A percentile compares a stretch with the other conserved stretches of the same genome.
Evolutionary conservation across 2,329 filamentous ascomycete species (phyloP).

Genomic region (Fonsecaea erecta): DNA sequence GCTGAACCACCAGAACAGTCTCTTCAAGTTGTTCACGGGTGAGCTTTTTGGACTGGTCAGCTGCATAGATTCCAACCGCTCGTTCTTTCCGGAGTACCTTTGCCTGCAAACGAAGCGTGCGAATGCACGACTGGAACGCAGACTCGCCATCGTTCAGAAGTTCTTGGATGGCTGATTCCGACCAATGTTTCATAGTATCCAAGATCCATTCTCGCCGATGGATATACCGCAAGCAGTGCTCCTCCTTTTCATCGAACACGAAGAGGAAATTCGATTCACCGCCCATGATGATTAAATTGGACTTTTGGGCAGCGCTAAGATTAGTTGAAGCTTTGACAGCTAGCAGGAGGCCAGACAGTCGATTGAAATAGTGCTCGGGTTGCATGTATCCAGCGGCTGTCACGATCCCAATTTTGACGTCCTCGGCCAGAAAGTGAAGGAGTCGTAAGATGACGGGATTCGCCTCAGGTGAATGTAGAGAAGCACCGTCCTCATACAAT

Average conservation of each 20-base stretch:
- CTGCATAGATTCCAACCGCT: slow-evolving; percentile 76
- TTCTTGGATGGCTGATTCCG: slow-evolving; percentile 70
- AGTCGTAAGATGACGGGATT: slow-evolving; percentile 77
- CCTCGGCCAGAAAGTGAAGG: slow-evolving; percentile 72
- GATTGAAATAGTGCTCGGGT: slow-evolving; percentile 80
- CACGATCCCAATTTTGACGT: slow-evolving; percentile 89
- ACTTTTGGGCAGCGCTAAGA: slow-evolving; percentile 69
- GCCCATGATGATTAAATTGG: slow-evolving; percentile 87
- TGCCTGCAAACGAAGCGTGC: slow-evolving; percentile 74
- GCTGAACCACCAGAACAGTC: slow-evolving; percentile 91
- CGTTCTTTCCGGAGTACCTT: slow-evolving; percentile 84
- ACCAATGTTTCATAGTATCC: slow-evolving; percentile 58
- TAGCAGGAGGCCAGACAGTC: slow-evolving; percentile 84
- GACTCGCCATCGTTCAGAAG: slow-evolving; percentile 89
- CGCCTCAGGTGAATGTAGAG: slow-evolving; percentile 63
- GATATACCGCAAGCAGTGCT: slow-evolving; percentile 70
- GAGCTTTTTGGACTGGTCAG: slow-evolving; percentile 66
- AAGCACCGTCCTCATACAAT: slow-evolving; percentile 87
- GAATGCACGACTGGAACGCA: slow-evolving; percentile 79
- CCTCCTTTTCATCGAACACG: slow-evolving; percentile 68
- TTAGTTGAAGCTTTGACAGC: slow-evolving; percentile 67
- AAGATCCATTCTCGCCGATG: slow-evolving; percentile 63
- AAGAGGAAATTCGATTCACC: slow-evolving; percentile 97
- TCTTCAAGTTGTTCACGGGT: slow-evolving; percentile 90
- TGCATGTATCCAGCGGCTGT: slow-evolving; percentile 95